These are phyloP conservation scores for Saccharomyces pastorianus DNA, from an alignment of 1,139 yeast species.

Conservation along the genomic window DNA sequence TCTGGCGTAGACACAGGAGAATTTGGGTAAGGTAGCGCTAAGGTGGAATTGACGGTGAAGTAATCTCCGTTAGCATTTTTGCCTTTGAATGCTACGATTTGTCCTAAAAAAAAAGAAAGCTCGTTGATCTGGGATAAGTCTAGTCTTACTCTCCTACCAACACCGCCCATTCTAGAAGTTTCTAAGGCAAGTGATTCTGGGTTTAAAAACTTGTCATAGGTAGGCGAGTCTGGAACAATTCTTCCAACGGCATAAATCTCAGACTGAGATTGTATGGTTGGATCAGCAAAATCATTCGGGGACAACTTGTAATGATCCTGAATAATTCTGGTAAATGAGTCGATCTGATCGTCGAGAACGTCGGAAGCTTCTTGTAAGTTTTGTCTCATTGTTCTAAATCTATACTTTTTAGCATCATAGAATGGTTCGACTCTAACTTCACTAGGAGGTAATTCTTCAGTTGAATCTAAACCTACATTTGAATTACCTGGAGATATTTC, in stretches of 20 bases:
- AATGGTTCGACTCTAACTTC: slow-evolving; percentile 49
- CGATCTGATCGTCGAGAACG: slow-evolving; percentile 84
- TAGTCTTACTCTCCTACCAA: slow-evolving; percentile 73
- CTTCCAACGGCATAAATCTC: slow-evolving; percentile 77
- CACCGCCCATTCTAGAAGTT: slow-evolving; percentile 74
- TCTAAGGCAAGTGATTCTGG: slow-evolving; percentile 65
- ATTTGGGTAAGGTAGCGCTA: slow-evolving; percentile 63
- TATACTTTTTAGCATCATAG: slow-evolving; percentile 65
- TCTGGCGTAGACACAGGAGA: slow-evolving; percentile 49
- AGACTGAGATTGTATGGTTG: slow-evolving; percentile 67
- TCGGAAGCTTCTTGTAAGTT: slow-evolving; percentile 81
- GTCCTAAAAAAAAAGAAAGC: slow-evolving; percentile 78
- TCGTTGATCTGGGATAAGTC: slow-evolving; percentile 43
- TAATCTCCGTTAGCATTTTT: slow-evolving; percentile 76
- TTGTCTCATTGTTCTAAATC: slow-evolving; percentile 84
- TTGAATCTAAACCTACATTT: slow-evolving; percentile 27
- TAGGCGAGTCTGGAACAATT: slow-evolving; percentile 77
- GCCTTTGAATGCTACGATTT: slow-evolving; percentile 75
- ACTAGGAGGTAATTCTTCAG: slow-evolving; percentile 17
- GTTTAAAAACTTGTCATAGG: slow-evolving; percentile 49
- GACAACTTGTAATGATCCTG: slow-evolving; percentile 40
- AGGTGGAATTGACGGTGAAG: slow-evolving; percentile 58
- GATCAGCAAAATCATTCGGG: slow-evolving; percentile 58
- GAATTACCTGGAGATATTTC: slow-evolving; percentile 32
- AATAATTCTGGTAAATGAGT: slow-evolving; percentile 48